Percentiles rank a stretch among this genome's conserved stretches.
phyloP scores from a whole-genome alignment of 129 eudicot genomes.

The Flaveria trinervia region DNA sequence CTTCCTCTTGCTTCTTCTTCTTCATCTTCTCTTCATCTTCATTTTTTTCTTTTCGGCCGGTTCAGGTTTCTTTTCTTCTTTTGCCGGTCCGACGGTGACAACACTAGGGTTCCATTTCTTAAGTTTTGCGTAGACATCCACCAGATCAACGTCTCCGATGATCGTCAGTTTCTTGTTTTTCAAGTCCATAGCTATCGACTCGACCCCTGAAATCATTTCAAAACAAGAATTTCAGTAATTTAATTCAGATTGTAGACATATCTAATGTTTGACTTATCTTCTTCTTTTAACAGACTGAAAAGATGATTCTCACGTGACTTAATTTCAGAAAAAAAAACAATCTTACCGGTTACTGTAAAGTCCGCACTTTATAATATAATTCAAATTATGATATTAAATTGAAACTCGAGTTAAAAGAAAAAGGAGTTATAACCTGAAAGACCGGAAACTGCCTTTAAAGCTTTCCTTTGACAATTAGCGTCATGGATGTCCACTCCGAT shows the following conservation, averaged over 20 bases:
- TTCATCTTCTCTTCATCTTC: neutral
- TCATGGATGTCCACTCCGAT: neutral
- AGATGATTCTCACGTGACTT: too few relatives aligned
- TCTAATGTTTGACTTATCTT: too few relatives aligned
- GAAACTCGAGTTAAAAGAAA: neutral
- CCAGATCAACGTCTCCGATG: constrained; percentile 43
- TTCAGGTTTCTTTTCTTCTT: constrained; percentile 23
- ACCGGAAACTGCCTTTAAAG: constrained; percentile 5
- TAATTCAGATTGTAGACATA: neutral
- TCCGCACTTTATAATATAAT: neutral
- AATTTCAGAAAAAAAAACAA: too few relatives aligned
- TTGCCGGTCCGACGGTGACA: constrained; percentile 40
- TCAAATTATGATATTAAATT: neutral
- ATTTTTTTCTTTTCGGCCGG: neutral
- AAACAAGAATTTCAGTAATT: neutral
- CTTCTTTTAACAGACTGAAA: too few relatives aligned
- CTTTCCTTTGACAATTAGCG: neutral
- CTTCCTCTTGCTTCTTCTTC: constrained; percentile 6
- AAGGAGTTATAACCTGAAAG: neutral
- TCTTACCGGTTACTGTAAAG: too few relatives aligned
- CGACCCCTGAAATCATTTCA: neutral
- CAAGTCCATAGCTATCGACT: constrained; percentile 32
- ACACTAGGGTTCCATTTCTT: constrained; percentile 26
- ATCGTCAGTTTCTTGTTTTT: constrained; percentile 39
- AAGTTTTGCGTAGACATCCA: constrained; percentile 21